Conservation (phyloP, 2,329 filamentous ascomycete genomes). For the Colletotrichum sp. region DNA sequence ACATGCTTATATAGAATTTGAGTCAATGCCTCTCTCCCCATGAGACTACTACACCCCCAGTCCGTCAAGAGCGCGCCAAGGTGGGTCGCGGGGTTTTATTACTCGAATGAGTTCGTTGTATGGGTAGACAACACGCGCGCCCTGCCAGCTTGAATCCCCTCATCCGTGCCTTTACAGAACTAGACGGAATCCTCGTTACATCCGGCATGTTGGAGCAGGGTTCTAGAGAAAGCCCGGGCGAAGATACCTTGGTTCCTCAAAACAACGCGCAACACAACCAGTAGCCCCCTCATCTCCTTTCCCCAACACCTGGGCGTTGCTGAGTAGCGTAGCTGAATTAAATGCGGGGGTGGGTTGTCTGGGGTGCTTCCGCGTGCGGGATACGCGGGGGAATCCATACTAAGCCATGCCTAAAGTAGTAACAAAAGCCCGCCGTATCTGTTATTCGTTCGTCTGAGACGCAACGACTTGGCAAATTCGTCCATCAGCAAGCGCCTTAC, state of each 20-base stretch:
- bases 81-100: not conserved
- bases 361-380: not conserved
- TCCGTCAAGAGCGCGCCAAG: not conserved
- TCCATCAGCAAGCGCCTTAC: not conserved
- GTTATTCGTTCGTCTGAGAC: not conserved
- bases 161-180: not conserved
- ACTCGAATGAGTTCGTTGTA: not conserved
- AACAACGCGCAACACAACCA: not conserved
- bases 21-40: not conserved
- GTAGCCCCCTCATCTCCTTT: not conserved
- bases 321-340: not conserved
- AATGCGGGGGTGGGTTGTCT: slow-evolving; percentile 13
- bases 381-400: not conserved
- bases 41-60: not conserved
- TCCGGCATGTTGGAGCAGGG: not conserved
- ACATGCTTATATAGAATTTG: not conserved
- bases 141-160: not conserved
- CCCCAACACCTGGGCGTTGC: not conserved
- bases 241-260: not conserved
- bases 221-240: not conserved
- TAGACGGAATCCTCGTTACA: not conserved
- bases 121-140: not conserved
- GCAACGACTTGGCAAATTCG: not conserved
- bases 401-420: not conserved
- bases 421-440: not conserved